phyloP scores from a whole-genome alignment of 257 asterid species.

The Solanum neorickii region DNA sequence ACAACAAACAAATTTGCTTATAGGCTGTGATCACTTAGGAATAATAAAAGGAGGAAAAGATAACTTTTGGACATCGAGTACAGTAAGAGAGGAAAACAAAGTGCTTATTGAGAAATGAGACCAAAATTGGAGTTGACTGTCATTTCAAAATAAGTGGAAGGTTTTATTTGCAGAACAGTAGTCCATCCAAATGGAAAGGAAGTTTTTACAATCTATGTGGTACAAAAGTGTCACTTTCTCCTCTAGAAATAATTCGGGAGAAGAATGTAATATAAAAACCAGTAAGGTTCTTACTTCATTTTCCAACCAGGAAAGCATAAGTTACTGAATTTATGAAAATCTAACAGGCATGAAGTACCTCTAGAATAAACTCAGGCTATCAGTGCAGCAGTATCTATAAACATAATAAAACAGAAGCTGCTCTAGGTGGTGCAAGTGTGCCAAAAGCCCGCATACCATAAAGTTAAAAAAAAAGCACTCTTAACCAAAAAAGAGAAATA shows the following conservation, averaged over 20 bases:
- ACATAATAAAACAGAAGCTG: not conserved
- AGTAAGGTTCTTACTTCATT: not conserved
- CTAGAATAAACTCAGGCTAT: not conserved
- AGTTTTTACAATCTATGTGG: not conserved
- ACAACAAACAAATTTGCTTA: not conserved
- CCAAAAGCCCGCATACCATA: not conserved
- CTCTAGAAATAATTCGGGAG: not conserved
- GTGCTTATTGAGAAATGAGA: not conserved
- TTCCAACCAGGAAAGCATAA: not conserved
- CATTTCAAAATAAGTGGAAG: not conserved
- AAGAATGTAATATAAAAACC: not conserved
- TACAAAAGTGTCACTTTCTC: not conserved
- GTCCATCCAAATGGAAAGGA: not conserved
- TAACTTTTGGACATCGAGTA: not conserved
- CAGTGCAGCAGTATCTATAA: not conserved
- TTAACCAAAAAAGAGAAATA: not conserved
- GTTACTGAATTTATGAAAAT: not conserved
- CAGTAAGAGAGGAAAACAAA: not conserved
- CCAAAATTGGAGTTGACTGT: not conserved
- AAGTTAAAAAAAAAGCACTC: not conserved
- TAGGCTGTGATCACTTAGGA: not conserved
- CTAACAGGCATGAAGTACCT: not conserved
- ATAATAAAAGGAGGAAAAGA: not conserved
- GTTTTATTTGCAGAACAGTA: not conserved
- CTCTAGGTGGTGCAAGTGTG: not conserved